Evolutionary conservation across 805 yeast species (phyloP), one percentile per base, ranked within the genome.

Genomic region (Yamadazyma olivae): DNA sequence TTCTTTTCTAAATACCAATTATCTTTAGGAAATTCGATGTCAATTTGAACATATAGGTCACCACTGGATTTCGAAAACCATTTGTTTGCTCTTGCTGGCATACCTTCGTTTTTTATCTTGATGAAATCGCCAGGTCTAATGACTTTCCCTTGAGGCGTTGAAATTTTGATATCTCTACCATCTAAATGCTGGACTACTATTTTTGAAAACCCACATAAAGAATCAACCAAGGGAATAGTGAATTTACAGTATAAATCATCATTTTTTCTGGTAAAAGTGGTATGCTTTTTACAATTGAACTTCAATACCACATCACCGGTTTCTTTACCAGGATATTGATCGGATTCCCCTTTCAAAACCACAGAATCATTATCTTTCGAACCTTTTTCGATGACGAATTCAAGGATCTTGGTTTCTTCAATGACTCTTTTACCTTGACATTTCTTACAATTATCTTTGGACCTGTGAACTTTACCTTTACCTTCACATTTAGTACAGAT

Each of bases 21-120:
- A 57, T 88, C 95, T 23, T 71, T 70, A 2, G 96, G 97, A 56
- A 90, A 89, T 48, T 80, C 87, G 35, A 90, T 77, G 15, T 75
- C 76, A n/a, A 86, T 57, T 35, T 70, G 75, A 13, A 89, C 67
- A 50, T 78, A 88, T 44, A 89, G 61, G 55, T 85, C 85, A 17
- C 96, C 96, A 41, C 46, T 51, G 9, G 40, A 53, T 3, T 33
- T 32, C 4, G 57, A 42, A 36, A 61, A 63, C 67, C 70, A 62
- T 17, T 33, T 39, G n/a, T 44, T 32, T n/a, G 48, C 45, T 39
- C 63, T 60, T 4, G 74, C 50, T 1, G 96, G 96, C 95, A 91
- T 87, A 4, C 97, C 97, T 56, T 88, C 95, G 27, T 74, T 74
- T 26, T 70, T 58, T 9, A 90, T 64, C 40, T 78, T 70, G 22